These are phyloP conservation scores for Fusarium redolens DNA, from an alignment of 2,329 filamentous ascomycete species.

Conservation along the genomic window DNA sequence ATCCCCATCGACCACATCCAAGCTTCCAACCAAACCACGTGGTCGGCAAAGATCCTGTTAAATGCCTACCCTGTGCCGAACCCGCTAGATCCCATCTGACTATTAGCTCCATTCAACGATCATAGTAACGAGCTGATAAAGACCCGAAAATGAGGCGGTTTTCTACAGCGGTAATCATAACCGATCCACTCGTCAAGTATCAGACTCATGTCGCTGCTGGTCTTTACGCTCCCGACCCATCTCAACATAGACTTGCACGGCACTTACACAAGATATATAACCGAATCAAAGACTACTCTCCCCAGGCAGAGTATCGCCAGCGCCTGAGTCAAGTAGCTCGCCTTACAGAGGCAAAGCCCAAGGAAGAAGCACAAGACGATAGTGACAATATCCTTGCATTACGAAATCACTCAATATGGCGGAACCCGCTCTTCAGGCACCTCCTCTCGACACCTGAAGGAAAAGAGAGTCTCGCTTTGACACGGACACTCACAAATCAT, in stretches of 20 bases:
- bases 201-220: conserved; percentile 75
- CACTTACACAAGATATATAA: conserved; percentile 83
- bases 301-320: conserved; percentile 74
- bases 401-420: conserved; percentile 65
- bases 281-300: conserved; percentile 81
- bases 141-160: conserved; percentile 47
- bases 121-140: not conserved
- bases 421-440: conserved; percentile 68
- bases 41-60: not conserved
- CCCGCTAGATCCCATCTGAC: not conserved
- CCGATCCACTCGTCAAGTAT: conserved; percentile 82
- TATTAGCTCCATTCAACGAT: conserved; percentile 11
- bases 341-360: conserved; percentile 51
- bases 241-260: conserved; percentile 78
- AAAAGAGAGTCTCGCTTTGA: conserved; percentile 72
- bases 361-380: conserved; percentile 44
- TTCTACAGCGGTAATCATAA: conserved; percentile 67
- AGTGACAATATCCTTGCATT: conserved; percentile 57
- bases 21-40: not conserved
- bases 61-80: conserved; percentile 12
- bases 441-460: conserved; percentile 68
- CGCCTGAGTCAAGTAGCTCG: conserved; percentile 70
- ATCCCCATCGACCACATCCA: not conserved
- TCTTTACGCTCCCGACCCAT: conserved; percentile 74
- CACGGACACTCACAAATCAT: conserved; percentile 74